A percentile compares a stretch with the other conserved stretches of the same genome.
Conservation (phyloP, 2,329 filamentous ascomycete species). For the Thielaviopsis musarum region DNA sequence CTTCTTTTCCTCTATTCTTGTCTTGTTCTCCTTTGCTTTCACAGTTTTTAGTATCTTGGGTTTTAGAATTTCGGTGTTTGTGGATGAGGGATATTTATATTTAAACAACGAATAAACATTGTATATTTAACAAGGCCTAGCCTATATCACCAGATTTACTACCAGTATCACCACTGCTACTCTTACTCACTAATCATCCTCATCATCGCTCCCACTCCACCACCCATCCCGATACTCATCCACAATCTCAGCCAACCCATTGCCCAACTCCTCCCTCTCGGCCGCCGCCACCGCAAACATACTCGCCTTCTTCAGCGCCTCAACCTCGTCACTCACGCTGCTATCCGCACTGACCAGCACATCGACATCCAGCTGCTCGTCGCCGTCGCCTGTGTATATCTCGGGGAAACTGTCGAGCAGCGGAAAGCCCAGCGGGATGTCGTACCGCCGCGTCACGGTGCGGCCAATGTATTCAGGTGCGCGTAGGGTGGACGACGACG, state of each 20-base stretch:
- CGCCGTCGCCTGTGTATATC: conserved; percentile 38
- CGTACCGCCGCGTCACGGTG: conserved; percentile 22
- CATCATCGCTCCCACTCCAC: conserved; percentile 58
- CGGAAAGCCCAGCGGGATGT: conserved; percentile 48
- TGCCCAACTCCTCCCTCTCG: conserved; percentile 69
- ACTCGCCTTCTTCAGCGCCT: conserved; percentile 46
- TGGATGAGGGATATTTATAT: neutral
- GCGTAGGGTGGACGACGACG: neutral
- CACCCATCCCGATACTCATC: conserved; percentile 84
- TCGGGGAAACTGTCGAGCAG: conserved; percentile 69
- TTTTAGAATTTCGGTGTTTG: neutral
- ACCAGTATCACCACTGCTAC: too few relatives aligned
- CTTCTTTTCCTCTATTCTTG: neutral
- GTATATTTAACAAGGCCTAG: too few relatives aligned
- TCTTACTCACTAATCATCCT: conserved; percentile 41
- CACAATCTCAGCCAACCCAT: conserved; percentile 64
- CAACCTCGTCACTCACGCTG: conserved; percentile 51
- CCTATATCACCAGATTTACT: too few relatives aligned
- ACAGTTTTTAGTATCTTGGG: too few relatives aligned
- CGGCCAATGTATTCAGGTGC: conserved; percentile 3
- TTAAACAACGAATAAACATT: neutral
- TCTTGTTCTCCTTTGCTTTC: neutral
- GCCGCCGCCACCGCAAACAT: conserved; percentile 49
- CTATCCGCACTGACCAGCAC: conserved; percentile 59
- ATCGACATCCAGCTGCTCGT: conserved; percentile 27